Conservation (phyloP, 805 yeast species). For the Metschnikowia amazonensis region DNA sequence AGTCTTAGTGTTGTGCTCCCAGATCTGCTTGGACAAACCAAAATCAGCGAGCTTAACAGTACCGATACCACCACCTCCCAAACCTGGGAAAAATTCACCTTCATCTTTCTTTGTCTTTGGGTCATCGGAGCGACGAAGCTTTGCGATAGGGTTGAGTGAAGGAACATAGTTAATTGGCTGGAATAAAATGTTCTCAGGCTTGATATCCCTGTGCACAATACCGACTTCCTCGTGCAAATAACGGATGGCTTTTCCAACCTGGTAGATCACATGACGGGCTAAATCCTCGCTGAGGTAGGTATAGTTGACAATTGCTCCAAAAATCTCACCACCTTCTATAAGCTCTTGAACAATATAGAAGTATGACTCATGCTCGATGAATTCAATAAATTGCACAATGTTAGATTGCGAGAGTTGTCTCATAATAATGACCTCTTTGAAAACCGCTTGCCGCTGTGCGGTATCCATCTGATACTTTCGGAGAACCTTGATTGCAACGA, state of each 20-base stretch:
- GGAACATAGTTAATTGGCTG: conserved; percentile 53
- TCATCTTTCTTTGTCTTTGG: conserved; percentile 54
- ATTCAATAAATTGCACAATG: conserved; percentile 52
- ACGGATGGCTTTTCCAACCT: conserved; percentile 65
- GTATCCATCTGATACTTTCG: conserved; percentile 52
- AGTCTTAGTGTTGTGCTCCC: conserved; percentile 47
- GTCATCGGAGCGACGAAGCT: conserved; percentile 53
- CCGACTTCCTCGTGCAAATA: conserved; percentile 60
- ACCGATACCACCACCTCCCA: conserved; percentile 67
- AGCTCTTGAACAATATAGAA: conserved; percentile 67
- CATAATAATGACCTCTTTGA: conserved; percentile 74
- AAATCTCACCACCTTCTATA: conserved; percentile 75
- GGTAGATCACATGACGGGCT: conserved; percentile 67
- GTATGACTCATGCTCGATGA: conserved; percentile 47
- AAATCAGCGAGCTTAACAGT: conserved; percentile 64
- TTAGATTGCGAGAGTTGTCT: conserved; percentile 58
- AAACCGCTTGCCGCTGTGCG: conserved; percentile 53
- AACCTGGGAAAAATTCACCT: conserved; percentile 48
- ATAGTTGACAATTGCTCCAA: conserved; percentile 71
- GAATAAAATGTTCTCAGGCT: conserved; percentile 74
- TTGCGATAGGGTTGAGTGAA: conserved; percentile 32
- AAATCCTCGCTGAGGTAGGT: conserved; percentile 74
- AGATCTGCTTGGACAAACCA: conserved; percentile 60
- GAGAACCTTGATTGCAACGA: conserved; percentile 74
- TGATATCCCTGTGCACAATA: conserved; percentile 75